These are phyloP conservation scores for Pleurotus salmoneostramineus DNA, from an alignment of 768 basidiomycete genomes.

Conservation along the genomic window DNA sequence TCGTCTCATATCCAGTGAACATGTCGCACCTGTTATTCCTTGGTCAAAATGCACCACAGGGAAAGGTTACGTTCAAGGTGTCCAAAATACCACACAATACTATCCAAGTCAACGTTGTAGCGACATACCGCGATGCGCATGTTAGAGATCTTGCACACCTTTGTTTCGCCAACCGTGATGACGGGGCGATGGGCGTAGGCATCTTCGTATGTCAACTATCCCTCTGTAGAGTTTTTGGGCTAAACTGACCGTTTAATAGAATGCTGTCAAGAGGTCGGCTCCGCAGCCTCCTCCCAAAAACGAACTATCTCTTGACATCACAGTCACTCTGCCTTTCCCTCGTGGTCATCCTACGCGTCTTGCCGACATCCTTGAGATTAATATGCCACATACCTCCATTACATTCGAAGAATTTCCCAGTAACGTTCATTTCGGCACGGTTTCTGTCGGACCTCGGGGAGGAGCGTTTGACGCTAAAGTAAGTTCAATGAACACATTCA, in stretches of 20 bases:
- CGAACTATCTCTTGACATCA: constrained; percentile 3
- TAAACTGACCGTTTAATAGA: not conserved
- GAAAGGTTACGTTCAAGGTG: not conserved
- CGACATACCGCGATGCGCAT: constrained; percentile 14
- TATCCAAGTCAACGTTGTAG: constrained; percentile 20
- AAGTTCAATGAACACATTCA: constrained; percentile 23
- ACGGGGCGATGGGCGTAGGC: constrained; percentile 27
- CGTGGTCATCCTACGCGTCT: constrained; percentile 15
- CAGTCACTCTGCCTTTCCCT: constrained; percentile 31
- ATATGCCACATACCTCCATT: constrained; percentile 37
- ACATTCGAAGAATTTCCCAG: constrained; percentile 29
- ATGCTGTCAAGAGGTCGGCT: not conserved
- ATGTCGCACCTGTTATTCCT: not conserved
- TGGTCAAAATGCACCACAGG: not conserved
- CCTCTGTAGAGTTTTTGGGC: not conserved
- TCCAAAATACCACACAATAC: constrained; percentile 17
- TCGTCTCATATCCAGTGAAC: not conserved
- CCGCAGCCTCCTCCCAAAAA: not conserved
- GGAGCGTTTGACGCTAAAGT: constrained; percentile 20
- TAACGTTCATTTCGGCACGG: constrained; percentile 31
- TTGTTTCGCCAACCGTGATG: constrained; percentile 21
- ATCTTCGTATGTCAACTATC: constrained; percentile 25
- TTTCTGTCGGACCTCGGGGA: constrained; percentile 33
- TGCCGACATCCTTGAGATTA: constrained; percentile 41
- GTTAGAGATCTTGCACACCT: constrained; percentile 21